Evolutionary conservation across 768 basidiomycete genomes (phyloP).

Genomic region (Hericium erinaceus): DNA sequence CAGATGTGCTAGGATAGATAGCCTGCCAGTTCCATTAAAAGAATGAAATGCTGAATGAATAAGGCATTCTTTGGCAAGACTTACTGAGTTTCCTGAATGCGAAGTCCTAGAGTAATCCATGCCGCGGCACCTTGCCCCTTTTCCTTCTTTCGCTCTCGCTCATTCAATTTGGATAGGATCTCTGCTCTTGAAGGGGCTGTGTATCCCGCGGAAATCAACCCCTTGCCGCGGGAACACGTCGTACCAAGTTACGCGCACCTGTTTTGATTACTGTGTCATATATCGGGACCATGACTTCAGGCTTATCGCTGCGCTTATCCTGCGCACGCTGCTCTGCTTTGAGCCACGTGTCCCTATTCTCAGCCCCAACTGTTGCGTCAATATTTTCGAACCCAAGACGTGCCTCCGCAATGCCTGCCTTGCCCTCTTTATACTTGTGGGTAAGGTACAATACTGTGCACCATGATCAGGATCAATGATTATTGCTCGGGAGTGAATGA

Average conservation of each 20-base stretch:
- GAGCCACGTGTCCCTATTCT: neutral
- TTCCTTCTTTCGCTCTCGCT: neutral
- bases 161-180: neutral
- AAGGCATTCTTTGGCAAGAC: neutral
- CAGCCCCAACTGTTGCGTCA: neutral
- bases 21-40: neutral
- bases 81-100: conserved; percentile 2
- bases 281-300: neutral
- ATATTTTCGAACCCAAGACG: neutral
- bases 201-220: neutral
- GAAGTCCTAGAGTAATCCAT: neutral
- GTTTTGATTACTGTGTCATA: neutral
- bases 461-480: neutral
- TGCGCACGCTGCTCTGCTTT: neutral
- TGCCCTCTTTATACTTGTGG: neutral
- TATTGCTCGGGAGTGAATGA: neutral
- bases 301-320: neutral
- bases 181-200: neutral
- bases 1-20: neutral
- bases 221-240: neutral
- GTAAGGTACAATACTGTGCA: neutral
- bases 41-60: no score
- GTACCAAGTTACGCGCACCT: neutral
- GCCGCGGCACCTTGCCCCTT: neutral
- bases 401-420: neutral